phyloP scores from a whole-genome alignment of 1,284 basidiomycete species.

The Rhizopogon hawkerae region DNA sequence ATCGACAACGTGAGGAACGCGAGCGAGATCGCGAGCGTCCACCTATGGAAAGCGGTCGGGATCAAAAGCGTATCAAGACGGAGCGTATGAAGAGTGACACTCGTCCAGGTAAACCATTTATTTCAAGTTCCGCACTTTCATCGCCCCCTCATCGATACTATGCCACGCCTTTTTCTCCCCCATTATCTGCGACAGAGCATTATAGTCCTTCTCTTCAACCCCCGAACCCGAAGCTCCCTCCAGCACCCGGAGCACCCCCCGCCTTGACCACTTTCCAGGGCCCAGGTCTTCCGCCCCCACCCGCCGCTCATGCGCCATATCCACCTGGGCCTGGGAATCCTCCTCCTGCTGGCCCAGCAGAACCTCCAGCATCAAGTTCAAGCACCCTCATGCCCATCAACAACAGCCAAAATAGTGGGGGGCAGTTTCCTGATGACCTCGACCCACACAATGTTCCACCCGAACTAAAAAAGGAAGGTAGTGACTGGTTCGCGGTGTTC shows the following conservation, averaged over 20 bases:
- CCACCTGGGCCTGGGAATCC: slow-evolving; percentile 31
- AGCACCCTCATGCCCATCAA: slow-evolving; percentile 21
- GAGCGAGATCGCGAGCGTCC: slow-evolving; percentile 30
- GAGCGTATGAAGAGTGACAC: slow-evolving; percentile 33
- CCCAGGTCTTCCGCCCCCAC: slow-evolving; percentile 30
- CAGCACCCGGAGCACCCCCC: slow-evolving; percentile 22
- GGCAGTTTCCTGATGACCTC: slow-evolving; percentile 39
- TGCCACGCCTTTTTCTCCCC: slow-evolving; percentile 17
- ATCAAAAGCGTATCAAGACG: slow-evolving; percentile 40
- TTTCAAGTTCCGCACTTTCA: slow-evolving; percentile 19
- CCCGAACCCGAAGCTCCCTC: slow-evolving; percentile 26
- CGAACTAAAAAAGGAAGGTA: slow-evolving; percentile 70
- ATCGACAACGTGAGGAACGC: slow-evolving; percentile 32
- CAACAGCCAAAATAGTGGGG: slow-evolving; percentile 19
- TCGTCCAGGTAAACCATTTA: slow-evolving; percentile 30
- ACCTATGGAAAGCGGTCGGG: slow-evolving; percentile 27
- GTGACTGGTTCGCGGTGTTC: slow-evolving; percentile 94
- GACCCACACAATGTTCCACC: slow-evolving; percentile 41
- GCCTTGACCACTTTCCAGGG: slow-evolving; percentile 25
- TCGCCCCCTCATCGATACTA: slow-evolving; percentile 23
- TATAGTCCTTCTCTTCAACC: slow-evolving; percentile 29
- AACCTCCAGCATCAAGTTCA: slow-evolving; percentile 18
- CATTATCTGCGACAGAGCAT: slow-evolving; percentile 22
- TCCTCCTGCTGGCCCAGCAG: slow-evolving; percentile 19
- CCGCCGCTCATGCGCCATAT: slow-evolving; percentile 27